These are phyloP conservation scores for Vaccinium myrtillus DNA, from an alignment of 148 eudicot species.

Conservation along the genomic window DNA sequence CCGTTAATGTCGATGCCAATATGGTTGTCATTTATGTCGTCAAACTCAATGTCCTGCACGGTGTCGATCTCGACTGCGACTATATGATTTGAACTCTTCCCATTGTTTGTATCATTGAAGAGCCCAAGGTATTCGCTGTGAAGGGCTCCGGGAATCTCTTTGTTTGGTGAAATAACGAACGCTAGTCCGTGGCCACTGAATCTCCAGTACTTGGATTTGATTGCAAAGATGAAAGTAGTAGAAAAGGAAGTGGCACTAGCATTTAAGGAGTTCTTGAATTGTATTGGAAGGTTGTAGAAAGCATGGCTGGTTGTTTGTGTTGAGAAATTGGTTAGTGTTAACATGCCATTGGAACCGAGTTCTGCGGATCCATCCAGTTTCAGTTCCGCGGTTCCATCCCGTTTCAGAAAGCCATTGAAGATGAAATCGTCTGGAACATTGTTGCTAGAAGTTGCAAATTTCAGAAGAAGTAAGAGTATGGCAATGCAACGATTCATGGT, in stretches of 20 bases:
- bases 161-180: slow-evolving; percentile 23
- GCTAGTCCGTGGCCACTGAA: slow-evolving; percentile 18
- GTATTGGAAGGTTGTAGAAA: background rate
- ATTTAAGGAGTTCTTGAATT: background rate
- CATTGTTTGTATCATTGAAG: slow-evolving; percentile 13
- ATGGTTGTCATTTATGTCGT: slow-evolving; percentile 25
- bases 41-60: background rate
- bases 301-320: background rate
- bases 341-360: background rate
- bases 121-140: slow-evolving; percentile 14
- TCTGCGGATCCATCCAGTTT: background rate
- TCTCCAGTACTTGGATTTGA: background rate
- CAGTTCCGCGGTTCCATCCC: background rate
- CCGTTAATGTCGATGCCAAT: slow-evolving; percentile 29
- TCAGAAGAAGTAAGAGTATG: no score
- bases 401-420: background rate
- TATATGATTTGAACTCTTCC: slow-evolving; percentile 14
- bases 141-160: background rate
- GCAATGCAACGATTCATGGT: no score
- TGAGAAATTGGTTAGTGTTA: no score
- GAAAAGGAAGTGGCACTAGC: background rate
- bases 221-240: slow-evolving; percentile 5
- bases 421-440: background rate
- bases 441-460: background rate
- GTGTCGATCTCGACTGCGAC: slow-evolving; percentile 31